Percentiles rank a stretch among this genome's conserved stretches.
These are phyloP conservation scores for Psilocybe tampanensis DNA, from an alignment of 768 basidiomycete genomes.

Conservation along the genomic window DNA sequence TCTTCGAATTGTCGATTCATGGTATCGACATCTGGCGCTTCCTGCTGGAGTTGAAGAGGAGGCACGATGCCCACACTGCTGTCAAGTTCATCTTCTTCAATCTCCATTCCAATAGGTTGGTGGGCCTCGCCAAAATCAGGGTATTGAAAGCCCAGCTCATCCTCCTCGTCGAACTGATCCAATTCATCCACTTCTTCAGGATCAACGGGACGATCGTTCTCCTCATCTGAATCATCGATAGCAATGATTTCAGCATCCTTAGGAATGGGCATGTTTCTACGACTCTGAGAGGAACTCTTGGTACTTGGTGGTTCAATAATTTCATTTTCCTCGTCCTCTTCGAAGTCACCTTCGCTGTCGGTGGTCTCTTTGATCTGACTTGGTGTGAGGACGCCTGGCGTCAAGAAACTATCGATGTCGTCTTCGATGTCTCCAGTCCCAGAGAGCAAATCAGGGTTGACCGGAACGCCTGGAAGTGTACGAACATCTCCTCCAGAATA, in stretches of 20 bases:
- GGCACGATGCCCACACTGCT: background rate
- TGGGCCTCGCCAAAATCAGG: background rate
- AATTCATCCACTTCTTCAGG: background rate
- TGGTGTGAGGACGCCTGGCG: constrained; percentile 19
- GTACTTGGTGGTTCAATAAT: background rate
- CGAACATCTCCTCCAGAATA: constrained; percentile 33
- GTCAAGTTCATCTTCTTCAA: background rate
- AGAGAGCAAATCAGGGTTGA: constrained; percentile 18
- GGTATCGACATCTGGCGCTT: background rate
- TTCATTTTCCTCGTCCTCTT: background rate
- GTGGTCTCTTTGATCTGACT: background rate
- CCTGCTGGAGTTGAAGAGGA: too few relatives aligned
- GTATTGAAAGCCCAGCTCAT: background rate
- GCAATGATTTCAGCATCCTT: constrained; percentile 21
- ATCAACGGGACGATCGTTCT: constrained; percentile 4
- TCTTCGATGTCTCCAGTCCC: constrained; percentile 18
- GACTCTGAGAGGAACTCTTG: background rate
- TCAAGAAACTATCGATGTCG: constrained; percentile 27
- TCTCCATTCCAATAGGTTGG: background rate
- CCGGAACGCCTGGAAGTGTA: constrained; percentile 6
- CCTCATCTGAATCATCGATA: constrained; percentile 25
- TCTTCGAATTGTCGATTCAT: background rate
- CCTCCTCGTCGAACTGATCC: background rate
- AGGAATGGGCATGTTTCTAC: constrained; percentile 15
- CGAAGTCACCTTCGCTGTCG: constrained; percentile 1